Evolutionary conservation across 352 stramenopile species (phyloP).

Genomic region (Globisporangium nagaii): DNA sequence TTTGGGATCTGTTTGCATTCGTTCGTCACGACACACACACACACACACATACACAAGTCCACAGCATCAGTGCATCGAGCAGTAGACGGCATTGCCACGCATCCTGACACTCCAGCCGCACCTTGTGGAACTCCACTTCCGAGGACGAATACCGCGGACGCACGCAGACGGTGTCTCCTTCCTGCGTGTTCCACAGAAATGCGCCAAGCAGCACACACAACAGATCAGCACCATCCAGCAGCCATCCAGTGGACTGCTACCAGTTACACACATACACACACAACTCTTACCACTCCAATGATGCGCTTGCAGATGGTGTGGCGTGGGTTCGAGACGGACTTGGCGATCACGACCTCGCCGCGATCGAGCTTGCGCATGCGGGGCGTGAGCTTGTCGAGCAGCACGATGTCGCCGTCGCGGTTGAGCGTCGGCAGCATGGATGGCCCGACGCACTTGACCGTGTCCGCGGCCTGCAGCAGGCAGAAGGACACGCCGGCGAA

Average conservation of each 20-base stretch:
- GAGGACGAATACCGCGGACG: slow-evolving; percentile 61
- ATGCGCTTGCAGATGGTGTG: slow-evolving; percentile 90
- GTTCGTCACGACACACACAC: background rate
- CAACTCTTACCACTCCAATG: slow-evolving; percentile 50
- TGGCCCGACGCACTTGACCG: slow-evolving; percentile 84
- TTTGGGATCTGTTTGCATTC: slow-evolving; percentile 57
- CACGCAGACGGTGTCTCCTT: slow-evolving; percentile 80
- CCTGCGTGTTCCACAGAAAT: slow-evolving; percentile 15
- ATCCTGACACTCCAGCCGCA: background rate
- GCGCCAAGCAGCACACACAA: too few relatives aligned
- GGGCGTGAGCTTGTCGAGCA: slow-evolving; percentile 86
- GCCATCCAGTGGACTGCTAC: too few relatives aligned
- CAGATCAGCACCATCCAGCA: too few relatives aligned
- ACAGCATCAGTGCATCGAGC: too few relatives aligned
- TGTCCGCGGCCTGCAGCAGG: slow-evolving; percentile 61
- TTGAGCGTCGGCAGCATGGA: slow-evolving; percentile 91
- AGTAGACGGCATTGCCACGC: background rate
- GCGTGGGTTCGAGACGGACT: slow-evolving; percentile 77
- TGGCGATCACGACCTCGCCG: slow-evolving; percentile 87
- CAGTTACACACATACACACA: background rate
- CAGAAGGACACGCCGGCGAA: slow-evolving; percentile 75
- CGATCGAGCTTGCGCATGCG: slow-evolving; percentile 50
- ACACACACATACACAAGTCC: too few relatives aligned
- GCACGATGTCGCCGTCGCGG: slow-evolving; percentile 84
- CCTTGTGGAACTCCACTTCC: slow-evolving; percentile 73